Percentiles rank a stretch among this genome's conserved stretches.
Conservation (phyloP, 2,329 filamentous ascomycete species). For the Neonectria faginata region DNA sequence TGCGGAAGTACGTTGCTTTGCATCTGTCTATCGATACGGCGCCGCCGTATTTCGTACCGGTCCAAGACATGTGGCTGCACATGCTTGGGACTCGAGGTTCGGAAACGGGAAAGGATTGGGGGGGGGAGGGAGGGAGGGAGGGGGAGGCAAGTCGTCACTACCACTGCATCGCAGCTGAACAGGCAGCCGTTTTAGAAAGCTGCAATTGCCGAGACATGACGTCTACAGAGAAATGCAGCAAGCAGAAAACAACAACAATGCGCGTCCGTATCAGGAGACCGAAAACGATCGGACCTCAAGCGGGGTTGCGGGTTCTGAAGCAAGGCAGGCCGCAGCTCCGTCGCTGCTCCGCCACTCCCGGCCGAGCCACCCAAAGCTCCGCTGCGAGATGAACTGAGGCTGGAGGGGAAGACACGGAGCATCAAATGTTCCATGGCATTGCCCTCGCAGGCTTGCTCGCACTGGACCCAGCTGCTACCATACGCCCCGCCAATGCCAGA, state of each 20-base stretch:
- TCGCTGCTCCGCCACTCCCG: slow-evolving; percentile 40
- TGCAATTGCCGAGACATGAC: neutral
- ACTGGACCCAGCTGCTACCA: no score
- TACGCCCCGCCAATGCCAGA: no score
- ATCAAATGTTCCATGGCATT: slow-evolving; percentile 7
- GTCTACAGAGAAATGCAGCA: neutral
- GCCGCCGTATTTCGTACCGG: neutral
- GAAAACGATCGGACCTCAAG: slow-evolving; percentile 25
- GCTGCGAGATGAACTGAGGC: slow-evolving; percentile 16
- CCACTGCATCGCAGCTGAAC: neutral
- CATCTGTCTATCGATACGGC: neutral
- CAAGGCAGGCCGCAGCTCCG: slow-evolving; percentile 8
- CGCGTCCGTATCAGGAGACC: neutral
- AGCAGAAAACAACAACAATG: neutral
- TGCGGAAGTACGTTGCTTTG: neutral
- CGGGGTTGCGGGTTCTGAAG: slow-evolving; percentile 8
- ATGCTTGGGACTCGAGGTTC: neutral
- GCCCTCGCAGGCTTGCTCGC: no score
- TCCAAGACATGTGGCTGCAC: neutral
- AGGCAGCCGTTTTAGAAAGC: slow-evolving; percentile 13
- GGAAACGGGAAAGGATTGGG: neutral
- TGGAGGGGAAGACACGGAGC: neutral
- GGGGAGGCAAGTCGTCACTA: neutral
- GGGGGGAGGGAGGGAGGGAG: no score
- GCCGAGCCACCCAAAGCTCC: slow-evolving; percentile 29